A percentile compares a stretch with the other conserved stretches of the same genome.
Evolutionary conservation across 257 asterid genomes (phyloP).

Genomic region (Solanum habrochaites): DNA sequence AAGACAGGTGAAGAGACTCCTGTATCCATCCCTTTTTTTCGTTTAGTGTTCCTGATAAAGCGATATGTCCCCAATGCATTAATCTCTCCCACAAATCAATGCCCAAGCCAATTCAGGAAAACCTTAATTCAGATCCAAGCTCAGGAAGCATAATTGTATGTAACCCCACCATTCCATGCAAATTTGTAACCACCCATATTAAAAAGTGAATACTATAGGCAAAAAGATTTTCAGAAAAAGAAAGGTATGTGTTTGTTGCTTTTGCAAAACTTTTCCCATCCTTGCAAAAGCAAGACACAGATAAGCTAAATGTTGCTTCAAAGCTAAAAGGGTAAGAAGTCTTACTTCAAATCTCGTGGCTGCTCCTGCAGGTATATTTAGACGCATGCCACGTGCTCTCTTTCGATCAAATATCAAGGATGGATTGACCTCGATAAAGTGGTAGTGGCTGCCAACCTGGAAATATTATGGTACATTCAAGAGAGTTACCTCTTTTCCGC

Average conservation of each 20-base stretch:
- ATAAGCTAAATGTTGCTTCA: neutral
- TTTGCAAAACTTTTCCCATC: neutral
- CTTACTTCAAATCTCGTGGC: conserved; percentile 90
- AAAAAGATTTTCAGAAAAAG: neutral
- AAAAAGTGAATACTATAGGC: neutral
- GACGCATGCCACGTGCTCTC: conserved; percentile 71
- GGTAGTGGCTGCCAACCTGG: conserved; percentile 98
- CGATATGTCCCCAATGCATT: neutral
- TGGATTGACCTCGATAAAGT: conserved; percentile 86
- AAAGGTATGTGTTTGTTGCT: neutral
- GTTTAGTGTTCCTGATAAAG: neutral
- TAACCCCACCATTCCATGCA: neutral
- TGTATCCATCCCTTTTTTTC: neutral
- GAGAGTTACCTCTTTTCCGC: neutral
- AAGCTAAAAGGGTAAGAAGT: conserved; percentile 3
- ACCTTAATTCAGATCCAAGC: neutral
- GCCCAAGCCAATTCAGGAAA: neutral
- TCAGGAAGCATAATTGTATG: neutral
- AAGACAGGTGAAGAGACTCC: neutral
- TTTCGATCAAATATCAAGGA: conserved; percentile 64
- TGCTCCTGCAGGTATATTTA: conserved; percentile 94
- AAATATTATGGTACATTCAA: neutral
- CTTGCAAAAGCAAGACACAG: neutral
- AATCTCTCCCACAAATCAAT: neutral
- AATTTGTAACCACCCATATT: neutral